Evolutionary conservation across 345 rosid species (phyloP).

Genomic region (Turritis glabra): DNA sequence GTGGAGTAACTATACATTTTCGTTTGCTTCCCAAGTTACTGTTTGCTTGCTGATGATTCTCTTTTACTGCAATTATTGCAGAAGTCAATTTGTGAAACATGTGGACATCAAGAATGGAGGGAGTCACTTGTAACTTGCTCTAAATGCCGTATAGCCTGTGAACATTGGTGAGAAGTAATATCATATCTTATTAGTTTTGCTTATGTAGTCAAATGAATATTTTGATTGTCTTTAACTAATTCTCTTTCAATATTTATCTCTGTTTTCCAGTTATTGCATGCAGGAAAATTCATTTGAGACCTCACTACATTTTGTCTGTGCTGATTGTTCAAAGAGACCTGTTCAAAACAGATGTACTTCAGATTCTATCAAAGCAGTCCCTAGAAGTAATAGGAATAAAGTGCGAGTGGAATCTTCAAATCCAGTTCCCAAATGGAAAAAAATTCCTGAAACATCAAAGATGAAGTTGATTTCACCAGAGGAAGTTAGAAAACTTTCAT

Average conservation of each 20-base stretch:
- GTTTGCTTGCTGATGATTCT: constrained; percentile 24
- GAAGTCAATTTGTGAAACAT: constrained; percentile 44
- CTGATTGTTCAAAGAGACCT: constrained; percentile 25
- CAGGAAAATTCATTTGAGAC: background rate
- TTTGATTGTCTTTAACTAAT: background rate
- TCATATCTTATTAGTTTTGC: background rate
- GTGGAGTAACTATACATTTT: background rate
- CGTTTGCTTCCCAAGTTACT: constrained; percentile 9
- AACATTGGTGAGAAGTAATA: constrained; percentile 52
- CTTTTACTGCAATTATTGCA: constrained; percentile 22
- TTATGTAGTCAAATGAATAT: background rate
- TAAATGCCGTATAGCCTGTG: constrained; percentile 39
- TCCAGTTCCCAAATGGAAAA: constrained; percentile 41
- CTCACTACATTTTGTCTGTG: constrained; percentile 46
- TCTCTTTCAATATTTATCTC: background rate
- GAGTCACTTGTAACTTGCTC: constrained; percentile 44
- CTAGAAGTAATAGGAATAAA: constrained; percentile 8
- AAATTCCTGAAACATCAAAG: constrained; percentile 40
- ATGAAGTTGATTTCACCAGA: constrained; percentile 46
- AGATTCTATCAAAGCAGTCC: background rate
- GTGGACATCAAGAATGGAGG: constrained; percentile 47
- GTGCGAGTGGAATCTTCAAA: constrained; percentile 20
- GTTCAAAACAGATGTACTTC: constrained; percentile 20
- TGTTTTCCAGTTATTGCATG: constrained; percentile 56
- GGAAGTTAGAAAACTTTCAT: constrained; percentile 47